Percentiles rank a stretch among this genome's conserved stretches.
phyloP scores from a whole-genome alignment of 805 yeast species.

The Saccharomycopsis selenospora region DNA sequence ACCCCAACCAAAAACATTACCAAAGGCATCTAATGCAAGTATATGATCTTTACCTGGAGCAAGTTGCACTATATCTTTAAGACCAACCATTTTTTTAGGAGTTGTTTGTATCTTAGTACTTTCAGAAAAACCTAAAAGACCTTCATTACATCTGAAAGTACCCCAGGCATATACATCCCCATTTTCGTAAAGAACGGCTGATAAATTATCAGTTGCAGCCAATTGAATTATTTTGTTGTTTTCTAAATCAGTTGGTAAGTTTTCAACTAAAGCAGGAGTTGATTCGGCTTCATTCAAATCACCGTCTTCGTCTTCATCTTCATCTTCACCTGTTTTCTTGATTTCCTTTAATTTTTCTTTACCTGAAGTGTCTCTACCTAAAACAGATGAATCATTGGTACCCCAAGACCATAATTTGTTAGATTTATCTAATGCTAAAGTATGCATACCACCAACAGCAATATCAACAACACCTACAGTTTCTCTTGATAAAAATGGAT shows the following conservation, averaged over 20 bases:
- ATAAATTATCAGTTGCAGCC: slow-evolving; percentile 87
- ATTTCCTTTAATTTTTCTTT: slow-evolving; percentile 61
- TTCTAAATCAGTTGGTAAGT: slow-evolving; percentile 40
- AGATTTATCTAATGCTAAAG: slow-evolving; percentile 67
- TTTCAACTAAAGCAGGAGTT: slow-evolving; percentile 74
- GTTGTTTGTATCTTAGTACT: slow-evolving; percentile 53
- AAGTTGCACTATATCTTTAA: slow-evolving; percentile 67
- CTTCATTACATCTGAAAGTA: slow-evolving; percentile 90
- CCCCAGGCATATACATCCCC: slow-evolving; percentile 99
- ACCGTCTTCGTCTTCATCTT: slow-evolving; percentile 66
- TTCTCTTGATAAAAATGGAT: slow-evolving; percentile 61
- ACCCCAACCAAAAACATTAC: slow-evolving; percentile 95
- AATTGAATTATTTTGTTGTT: slow-evolving; percentile 61
- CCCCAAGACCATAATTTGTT: slow-evolving; percentile 98
- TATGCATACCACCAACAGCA: slow-evolving; percentile 96
- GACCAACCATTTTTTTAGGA: slow-evolving; percentile 57
- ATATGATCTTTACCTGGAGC: slow-evolving; percentile 94
- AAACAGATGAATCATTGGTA: slow-evolving; percentile 82
- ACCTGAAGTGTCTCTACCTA: slow-evolving; percentile 80
- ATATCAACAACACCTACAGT: slow-evolving; percentile 71
- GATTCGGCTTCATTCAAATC: slow-evolving; percentile 85
- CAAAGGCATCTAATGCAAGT: slow-evolving; percentile 73
- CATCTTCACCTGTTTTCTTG: slow-evolving; percentile 51
- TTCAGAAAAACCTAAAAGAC: slow-evolving; percentile 74
- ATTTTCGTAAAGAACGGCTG: slow-evolving; percentile 67